Percentiles rank a stretch among this genome's conserved stretches.
Conservation (phyloP, 352 stramenopile genomes). For the Phytophthora melonis region DNA sequence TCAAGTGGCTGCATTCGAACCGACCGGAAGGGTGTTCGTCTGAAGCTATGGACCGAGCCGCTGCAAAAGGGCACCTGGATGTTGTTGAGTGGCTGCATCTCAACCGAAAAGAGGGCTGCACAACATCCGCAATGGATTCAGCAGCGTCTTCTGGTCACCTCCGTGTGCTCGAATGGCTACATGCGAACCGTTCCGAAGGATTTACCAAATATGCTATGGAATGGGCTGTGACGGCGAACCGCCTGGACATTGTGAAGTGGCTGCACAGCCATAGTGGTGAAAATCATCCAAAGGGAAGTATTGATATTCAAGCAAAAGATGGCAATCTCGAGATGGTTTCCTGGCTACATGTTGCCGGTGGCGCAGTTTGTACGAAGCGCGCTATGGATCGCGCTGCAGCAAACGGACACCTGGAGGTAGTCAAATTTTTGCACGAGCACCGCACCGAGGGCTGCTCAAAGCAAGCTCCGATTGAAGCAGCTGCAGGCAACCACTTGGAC, state of each 20-base stretch:
- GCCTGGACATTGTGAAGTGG: not conserved
- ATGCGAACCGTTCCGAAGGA: not conserved
- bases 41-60: slow-evolving; percentile 2
- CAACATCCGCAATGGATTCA: not conserved
- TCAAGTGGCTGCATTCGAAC: slow-evolving; percentile 4
- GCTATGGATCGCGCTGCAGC: not conserved
- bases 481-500: not conserved
- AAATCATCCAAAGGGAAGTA: not conserved
- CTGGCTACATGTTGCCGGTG: not conserved
- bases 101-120: not conserved
- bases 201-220: not conserved
- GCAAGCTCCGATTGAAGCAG: not conserved
- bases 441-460: not conserved
- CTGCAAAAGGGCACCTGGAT: not conserved
- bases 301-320: not conserved
- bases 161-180: not conserved
- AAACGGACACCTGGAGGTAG: not conserved
- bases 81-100: slow-evolving; percentile 8
- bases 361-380: not conserved
- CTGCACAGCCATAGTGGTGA: not conserved
- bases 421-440: not conserved
- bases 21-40: not conserved
- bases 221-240: not conserved
- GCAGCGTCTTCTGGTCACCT: not conserved
- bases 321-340: not conserved